These are phyloP conservation scores for Colletotrichum australisinense DNA, from an alignment of 2,329 filamentous ascomycete species.

Conservation along the genomic window DNA sequence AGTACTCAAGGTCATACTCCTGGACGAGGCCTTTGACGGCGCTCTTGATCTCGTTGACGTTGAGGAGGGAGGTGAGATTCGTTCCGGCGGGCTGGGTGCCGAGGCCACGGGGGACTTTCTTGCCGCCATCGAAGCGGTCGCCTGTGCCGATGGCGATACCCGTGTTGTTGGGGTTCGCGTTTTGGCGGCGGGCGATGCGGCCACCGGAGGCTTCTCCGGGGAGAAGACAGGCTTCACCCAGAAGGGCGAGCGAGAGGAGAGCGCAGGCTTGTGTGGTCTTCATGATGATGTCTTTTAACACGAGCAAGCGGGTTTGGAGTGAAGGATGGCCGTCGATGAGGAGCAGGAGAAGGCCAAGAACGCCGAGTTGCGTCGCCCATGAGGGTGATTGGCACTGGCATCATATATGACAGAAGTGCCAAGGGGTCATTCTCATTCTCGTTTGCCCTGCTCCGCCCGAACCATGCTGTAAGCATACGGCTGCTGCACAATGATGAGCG, in stretches of 20 bases:
- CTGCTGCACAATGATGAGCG: constrained; percentile 21
- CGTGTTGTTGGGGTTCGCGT: constrained; percentile 33
- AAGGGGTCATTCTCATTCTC: background rate
- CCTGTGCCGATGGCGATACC: constrained; percentile 54
- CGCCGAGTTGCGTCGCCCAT: background rate
- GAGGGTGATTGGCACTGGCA: background rate
- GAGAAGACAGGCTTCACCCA: constrained; percentile 49
- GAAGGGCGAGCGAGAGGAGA: constrained; percentile 39
- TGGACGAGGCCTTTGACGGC: constrained; percentile 55
- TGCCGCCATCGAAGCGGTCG: constrained; percentile 55
- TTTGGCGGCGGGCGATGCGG: constrained; percentile 31
- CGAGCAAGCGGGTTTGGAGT: background rate
- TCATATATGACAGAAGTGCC: constrained; percentile 9
- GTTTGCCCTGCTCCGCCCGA: background rate
- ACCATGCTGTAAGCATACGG: background rate
- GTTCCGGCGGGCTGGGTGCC: constrained; percentile 46
- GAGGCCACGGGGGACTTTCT: constrained; percentile 49
- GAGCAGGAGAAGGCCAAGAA: background rate
- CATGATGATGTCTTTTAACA: constrained; percentile 37
- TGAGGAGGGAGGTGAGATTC: constrained; percentile 57
- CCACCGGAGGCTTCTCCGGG: constrained; percentile 47
- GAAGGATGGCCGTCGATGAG: background rate
- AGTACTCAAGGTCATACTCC: constrained; percentile 51
- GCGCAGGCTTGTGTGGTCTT: constrained; percentile 39
- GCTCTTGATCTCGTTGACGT: constrained; percentile 55